These are phyloP conservation scores for Jamesozyma hellenica DNA, from an alignment of 805 yeast genomes.

Conservation along the genomic window DNA sequence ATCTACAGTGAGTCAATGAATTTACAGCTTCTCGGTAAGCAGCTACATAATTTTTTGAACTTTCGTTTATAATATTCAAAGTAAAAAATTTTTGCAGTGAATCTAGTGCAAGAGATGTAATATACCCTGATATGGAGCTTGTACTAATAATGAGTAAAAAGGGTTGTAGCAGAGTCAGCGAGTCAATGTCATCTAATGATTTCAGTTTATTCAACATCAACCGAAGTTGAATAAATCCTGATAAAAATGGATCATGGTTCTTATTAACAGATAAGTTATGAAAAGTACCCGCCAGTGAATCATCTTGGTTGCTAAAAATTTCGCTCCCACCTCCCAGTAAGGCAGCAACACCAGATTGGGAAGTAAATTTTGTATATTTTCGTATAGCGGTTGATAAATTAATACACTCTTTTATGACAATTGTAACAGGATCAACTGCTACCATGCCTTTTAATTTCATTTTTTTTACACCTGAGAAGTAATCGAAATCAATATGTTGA, in stretches of 20 bases:
- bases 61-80: constrained; percentile 51
- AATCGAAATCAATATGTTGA: too few relatives aligned
- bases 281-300: constrained; percentile 30
- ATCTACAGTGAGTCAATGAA: constrained; percentile 85
- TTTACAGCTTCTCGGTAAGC: constrained; percentile 35
- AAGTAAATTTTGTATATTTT: constrained; percentile 63
- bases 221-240: constrained; percentile 72
- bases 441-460: not conserved
- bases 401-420: constrained; percentile 83
- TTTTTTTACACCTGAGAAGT: not conserved
- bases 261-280: constrained; percentile 24
- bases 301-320: constrained; percentile 39
- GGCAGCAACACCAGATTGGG: constrained; percentile 67
- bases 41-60: constrained; percentile 54
- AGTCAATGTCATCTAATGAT: constrained; percentile 48
- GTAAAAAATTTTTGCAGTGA: constrained; percentile 66
- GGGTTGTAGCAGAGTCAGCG: constrained; percentile 72
- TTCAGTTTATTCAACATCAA: constrained; percentile 52
- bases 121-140: constrained; percentile 73
- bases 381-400: constrained; percentile 83
- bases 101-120: constrained; percentile 71
- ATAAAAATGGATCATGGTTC: constrained; percentile 49
- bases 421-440: constrained; percentile 67
- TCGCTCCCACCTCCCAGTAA: constrained; percentile 58
- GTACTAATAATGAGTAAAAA: constrained; percentile 75